Conservation (phyloP, 176 grass and related monocot genomes). For the Coix lacrymajobi region DNA sequence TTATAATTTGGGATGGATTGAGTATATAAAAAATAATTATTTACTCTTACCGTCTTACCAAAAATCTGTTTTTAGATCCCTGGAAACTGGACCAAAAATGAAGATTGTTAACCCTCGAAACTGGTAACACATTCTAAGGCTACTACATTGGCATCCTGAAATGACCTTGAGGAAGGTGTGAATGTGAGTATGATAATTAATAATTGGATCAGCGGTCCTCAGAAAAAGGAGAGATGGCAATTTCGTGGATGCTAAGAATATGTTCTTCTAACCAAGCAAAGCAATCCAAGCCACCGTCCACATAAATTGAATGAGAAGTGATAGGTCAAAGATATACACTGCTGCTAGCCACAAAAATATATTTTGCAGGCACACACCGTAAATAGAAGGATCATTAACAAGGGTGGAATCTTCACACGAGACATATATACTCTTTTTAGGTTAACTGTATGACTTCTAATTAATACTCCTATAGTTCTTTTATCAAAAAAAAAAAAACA, state of each 20-base stretch:
- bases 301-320: constrained; percentile 3
- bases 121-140: neutral
- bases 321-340: neutral
- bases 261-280: neutral
- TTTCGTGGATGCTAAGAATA: constrained; percentile 7
- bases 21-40: too few relatives aligned
- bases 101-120: neutral
- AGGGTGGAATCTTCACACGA: neutral
- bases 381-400: neutral
- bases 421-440: neutral
- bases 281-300: neutral
- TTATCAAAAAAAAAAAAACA: too few relatives aligned
- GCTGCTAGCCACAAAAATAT: constrained; percentile 5
- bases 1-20: too few relatives aligned
- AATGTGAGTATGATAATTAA: neutral
- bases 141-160: neutral
- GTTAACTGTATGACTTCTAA: neutral
- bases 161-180: neutral
- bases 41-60: neutral
- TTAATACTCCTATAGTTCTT: neutral
- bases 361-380: neutral
- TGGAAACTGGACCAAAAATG: neutral
- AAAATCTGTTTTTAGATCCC: neutral
- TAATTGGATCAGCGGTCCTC: neutral
- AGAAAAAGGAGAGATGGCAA: neutral